Percentiles rank a stretch among this genome's conserved stretches.
These are phyloP conservation scores for Quercus agrifolia DNA, from an alignment of 306 rosid species.

Conservation along the genomic window DNA sequence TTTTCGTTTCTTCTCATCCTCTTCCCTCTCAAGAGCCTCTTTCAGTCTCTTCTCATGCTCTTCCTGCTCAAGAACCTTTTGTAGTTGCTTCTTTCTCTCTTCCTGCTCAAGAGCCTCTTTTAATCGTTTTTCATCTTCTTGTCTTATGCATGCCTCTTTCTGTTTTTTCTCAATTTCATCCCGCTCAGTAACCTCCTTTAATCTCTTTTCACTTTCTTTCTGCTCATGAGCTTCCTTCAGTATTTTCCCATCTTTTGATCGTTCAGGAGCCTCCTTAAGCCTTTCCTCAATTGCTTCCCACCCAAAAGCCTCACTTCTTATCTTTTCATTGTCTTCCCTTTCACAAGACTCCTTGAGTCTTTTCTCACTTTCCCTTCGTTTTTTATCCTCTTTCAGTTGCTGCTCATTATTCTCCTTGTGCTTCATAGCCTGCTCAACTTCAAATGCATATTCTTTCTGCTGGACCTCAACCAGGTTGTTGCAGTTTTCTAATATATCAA, in stretches of 20 bases:
- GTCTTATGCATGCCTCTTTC: constrained; percentile 23
- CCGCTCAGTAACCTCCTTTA: constrained; percentile 31
- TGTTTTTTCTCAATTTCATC: constrained; percentile 35
- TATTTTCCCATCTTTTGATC: constrained; percentile 25
- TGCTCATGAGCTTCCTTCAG: constrained; percentile 27
- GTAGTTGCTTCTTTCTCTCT: constrained; percentile 35
- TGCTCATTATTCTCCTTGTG: constrained; percentile 32
- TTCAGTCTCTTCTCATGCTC: constrained; percentile 34
- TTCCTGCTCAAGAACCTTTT: constrained; percentile 34
- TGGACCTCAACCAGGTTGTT: constrained; percentile 30
- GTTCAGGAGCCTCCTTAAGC: constrained; percentile 26
- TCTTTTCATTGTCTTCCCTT: constrained; percentile 28
- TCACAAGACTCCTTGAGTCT: constrained; percentile 18
- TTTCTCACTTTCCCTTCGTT: constrained; percentile 18
- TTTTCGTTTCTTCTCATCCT: constrained; percentile 12
- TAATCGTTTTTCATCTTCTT: constrained; percentile 32
- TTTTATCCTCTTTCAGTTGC: constrained; percentile 25
- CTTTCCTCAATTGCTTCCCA: constrained; percentile 27
- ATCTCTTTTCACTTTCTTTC: constrained; percentile 29
- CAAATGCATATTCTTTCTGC: constrained; percentile 28
- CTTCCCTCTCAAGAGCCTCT: constrained; percentile 23
- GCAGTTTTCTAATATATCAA: constrained; percentile 33
- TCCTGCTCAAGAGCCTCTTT: constrained; percentile 33
- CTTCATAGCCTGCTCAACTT: constrained; percentile 37
- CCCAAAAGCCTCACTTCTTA: constrained; percentile 22